These are phyloP conservation scores for Camelina hispida DNA, from an alignment of 345 rosid species.

Conservation along the genomic window DNA sequence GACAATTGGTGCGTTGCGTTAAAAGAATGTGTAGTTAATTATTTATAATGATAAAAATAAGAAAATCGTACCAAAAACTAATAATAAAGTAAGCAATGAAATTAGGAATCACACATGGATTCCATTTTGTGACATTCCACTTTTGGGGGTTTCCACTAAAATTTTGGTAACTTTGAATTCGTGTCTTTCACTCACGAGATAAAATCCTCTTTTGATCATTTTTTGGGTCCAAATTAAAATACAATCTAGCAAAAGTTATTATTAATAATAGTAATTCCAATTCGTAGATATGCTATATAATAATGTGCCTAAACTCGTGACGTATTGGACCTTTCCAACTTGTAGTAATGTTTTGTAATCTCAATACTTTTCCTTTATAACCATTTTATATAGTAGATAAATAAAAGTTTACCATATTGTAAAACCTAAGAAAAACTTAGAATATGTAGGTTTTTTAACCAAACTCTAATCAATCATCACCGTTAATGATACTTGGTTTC, in stretches of 20 bases:
- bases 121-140: conserved; percentile 42
- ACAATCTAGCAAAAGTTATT: neutral
- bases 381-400: neutral
- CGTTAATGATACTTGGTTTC: no score
- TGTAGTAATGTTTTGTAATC: neutral
- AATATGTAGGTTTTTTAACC: no score
- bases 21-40: conserved; percentile 14
- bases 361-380: neutral
- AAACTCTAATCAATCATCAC: no score
- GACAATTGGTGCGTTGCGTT: conserved; percentile 25
- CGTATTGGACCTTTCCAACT: conserved; percentile 23
- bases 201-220: neutral
- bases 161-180: conserved; percentile 18
- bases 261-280: neutral
- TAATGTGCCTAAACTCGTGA: conserved; percentile 9
- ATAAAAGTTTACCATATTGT: neutral
- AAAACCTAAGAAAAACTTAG: neutral
- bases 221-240: neutral
- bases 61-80: neutral
- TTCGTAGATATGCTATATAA: conserved; percentile 16
- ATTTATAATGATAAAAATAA: conserved; percentile 15
- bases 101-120: conserved; percentile 44
- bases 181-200: conserved; percentile 34
- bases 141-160: conserved; percentile 33
- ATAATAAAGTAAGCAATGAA: conserved; percentile 23